Evolutionary conservation across 2,329 filamentous ascomycete species (phyloP).

Genomic region (Trichothecium roseum): DNA sequence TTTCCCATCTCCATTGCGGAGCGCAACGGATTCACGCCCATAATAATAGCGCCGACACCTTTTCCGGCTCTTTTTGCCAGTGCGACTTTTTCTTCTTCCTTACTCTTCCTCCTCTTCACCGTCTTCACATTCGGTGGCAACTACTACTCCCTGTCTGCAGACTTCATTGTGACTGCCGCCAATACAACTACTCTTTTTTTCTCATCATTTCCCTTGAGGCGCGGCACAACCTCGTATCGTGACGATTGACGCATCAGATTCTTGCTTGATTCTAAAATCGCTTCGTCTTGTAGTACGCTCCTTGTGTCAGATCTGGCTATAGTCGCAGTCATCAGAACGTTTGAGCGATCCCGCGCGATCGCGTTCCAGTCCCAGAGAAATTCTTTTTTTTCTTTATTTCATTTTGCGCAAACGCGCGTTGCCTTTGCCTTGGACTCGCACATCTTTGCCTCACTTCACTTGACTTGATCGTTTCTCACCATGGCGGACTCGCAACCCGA

Average conservation of each 20-base stretch:
- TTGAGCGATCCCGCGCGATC: neutral
- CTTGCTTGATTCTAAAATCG: neutral
- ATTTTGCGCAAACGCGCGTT: neutral
- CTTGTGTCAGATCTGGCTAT: neutral
- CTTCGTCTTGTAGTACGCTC: neutral
- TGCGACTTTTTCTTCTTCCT: neutral
- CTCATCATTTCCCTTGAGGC: neutral
- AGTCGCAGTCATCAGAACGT: neutral
- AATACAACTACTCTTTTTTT: no score
- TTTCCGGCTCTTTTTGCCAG: neutral
- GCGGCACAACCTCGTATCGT: neutral
- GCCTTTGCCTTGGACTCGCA: neutral
- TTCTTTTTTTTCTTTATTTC: neutral
- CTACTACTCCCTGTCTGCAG: neutral
- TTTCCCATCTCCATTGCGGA: neutral
- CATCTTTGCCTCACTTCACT: neutral
- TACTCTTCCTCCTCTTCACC: neutral
- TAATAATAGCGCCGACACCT: neutral
- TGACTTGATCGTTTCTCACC: neutral
- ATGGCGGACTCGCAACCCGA: conserved; percentile 29
- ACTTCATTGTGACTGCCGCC: neutral
- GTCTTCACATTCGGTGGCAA: neutral
- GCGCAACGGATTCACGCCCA: neutral
- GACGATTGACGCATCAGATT: neutral
- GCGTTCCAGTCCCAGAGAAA: neutral